phyloP scores from a whole-genome alignment of 1,139 yeast genomes.

The Arxiozyma heterogenica region DNA sequence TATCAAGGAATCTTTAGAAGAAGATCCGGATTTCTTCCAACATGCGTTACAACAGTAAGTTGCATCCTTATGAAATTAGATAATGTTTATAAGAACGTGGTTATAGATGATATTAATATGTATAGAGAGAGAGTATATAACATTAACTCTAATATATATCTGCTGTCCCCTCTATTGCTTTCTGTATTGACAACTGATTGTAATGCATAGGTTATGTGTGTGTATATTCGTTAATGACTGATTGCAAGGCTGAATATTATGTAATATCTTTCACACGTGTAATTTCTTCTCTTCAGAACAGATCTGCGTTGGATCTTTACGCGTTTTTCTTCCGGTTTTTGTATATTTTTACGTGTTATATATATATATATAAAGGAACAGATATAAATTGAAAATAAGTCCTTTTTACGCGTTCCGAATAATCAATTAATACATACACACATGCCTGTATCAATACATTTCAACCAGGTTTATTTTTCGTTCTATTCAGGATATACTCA shows the following conservation, averaged over 20 bases:
- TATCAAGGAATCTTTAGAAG: slow-evolving; percentile 83
- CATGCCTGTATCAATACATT: background rate
- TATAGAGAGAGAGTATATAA: background rate
- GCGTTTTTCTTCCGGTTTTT: background rate
- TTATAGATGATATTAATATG: background rate
- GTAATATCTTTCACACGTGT: background rate
- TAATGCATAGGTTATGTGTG: background rate
- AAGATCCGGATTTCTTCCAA: slow-evolving; percentile 81
- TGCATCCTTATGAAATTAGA: background rate
- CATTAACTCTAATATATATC: background rate
- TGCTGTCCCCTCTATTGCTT: background rate
- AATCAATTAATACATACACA: background rate
- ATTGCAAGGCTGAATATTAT: no score
- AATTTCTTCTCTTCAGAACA: background rate
- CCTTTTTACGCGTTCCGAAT: background rate
- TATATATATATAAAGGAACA: background rate
- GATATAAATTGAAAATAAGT: background rate
- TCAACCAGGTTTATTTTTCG: no score
- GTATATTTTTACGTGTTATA: background rate
- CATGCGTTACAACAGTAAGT: slow-evolving; percentile 34
- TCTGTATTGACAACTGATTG: no score
- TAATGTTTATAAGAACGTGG: background rate
- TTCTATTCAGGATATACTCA: no score
- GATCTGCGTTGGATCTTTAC: slow-evolving; percentile 1
- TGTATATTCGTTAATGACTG: no score